phyloP scores from a whole-genome alignment of 768 basidiomycete species.

The Hygrocybe punicea region DNA sequence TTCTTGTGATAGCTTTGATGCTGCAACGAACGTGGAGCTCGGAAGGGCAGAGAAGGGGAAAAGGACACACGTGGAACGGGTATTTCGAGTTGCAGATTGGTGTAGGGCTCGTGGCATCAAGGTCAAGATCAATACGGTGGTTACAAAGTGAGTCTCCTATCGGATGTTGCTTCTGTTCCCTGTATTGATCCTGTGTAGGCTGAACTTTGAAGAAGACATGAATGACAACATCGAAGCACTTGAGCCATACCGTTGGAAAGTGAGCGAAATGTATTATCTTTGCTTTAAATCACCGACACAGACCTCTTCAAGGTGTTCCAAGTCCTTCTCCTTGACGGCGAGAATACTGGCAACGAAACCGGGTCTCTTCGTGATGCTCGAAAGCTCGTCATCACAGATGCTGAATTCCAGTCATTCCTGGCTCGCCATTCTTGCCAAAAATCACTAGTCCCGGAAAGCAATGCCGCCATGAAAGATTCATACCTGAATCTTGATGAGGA shows the following conservation, averaged over 20 bases:
- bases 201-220: constrained; percentile 43
- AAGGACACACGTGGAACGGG: constrained; percentile 30
- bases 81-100: constrained; percentile 37
- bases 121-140: constrained; percentile 37
- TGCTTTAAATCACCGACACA: not conserved
- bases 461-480: constrained; percentile 39
- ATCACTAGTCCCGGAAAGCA: constrained; percentile 37
- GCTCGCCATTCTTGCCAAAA: constrained; percentile 25
- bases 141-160: constrained; percentile 17
- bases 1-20: constrained; percentile 39
- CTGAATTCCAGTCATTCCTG: constrained; percentile 34
- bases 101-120: constrained; percentile 34
- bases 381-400: constrained; percentile 30
- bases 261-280: constrained; percentile 11
- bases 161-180: not conserved
- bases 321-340: constrained; percentile 35
- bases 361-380: constrained; percentile 35
- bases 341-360: constrained; percentile 32
- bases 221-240: constrained; percentile 34
- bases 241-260: constrained; percentile 41
- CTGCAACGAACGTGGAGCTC: constrained; percentile 33
- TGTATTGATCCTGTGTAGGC: constrained; percentile 15
- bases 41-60: constrained; percentile 32
- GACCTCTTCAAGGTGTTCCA: constrained; percentile 21
- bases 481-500: constrained; percentile 37